phyloP scores from a whole-genome alignment of 495 filamentous ascomycete genomes.

The Daldinia grandis region DNA sequence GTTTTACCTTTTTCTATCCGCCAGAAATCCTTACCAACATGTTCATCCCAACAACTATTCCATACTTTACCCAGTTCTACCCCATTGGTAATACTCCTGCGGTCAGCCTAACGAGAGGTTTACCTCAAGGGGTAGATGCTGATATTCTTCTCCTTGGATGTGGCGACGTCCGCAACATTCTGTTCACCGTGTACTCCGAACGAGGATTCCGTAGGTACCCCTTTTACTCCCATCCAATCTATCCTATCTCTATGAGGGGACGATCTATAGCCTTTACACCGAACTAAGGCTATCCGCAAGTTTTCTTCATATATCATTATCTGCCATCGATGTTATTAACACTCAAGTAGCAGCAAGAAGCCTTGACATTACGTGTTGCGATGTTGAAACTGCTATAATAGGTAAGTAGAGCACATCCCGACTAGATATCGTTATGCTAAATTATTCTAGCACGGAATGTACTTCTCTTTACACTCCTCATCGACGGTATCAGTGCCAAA shows the following conservation, averaged over 20 bases:
- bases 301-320: not conserved
- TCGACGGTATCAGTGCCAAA: constrained; percentile 30
- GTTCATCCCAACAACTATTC: constrained; percentile 20
- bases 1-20: not conserved
- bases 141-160: constrained; percentile 49
- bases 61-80: constrained; percentile 25
- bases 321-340: constrained; percentile 4
- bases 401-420: constrained; percentile 20
- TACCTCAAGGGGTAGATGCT: constrained; percentile 40
- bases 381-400: constrained; percentile 38
- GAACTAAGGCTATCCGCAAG: not conserved
- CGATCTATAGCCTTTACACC: not conserved
- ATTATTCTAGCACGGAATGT: constrained; percentile 42
- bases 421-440: constrained; percentile 4
- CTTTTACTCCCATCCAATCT: not conserved
- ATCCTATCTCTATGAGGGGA: not conserved
- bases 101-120: constrained; percentile 38
- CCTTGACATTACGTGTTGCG: constrained; percentile 47
- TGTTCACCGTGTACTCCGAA: constrained; percentile 44
- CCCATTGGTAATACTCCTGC: constrained; percentile 46
- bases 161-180: constrained; percentile 46
- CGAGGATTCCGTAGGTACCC: constrained; percentile 31
- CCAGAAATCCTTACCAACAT: constrained; percentile 8
- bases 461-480: constrained; percentile 42
- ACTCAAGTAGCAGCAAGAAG: constrained; percentile 24